Evolutionary conservation across 768 basidiomycete genomes (phyloP).

Genomic region (Clathrus columnatus): DNA sequence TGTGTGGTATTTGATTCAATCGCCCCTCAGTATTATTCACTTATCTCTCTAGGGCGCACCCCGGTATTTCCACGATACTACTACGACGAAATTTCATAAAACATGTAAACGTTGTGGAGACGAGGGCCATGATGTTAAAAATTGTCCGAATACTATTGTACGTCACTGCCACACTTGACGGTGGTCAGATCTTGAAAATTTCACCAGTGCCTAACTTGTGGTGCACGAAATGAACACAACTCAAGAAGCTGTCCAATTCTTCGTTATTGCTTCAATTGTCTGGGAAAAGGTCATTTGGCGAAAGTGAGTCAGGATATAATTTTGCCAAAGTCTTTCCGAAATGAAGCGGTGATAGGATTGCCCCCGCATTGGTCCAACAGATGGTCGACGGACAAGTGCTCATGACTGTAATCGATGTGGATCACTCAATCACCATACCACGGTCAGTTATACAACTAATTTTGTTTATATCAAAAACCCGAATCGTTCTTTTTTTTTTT

Average conservation of each 20-base stretch:
- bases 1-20: neutral
- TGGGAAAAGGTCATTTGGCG: conserved; percentile 78
- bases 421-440: conserved; percentile 51
- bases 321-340: neutral
- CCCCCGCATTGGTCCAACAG: conserved; percentile 30
- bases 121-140: conserved; percentile 55
- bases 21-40: conserved; percentile 4
- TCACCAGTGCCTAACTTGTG: conserved; percentile 68
- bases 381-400: conserved; percentile 46
- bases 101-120: conserved; percentile 78
- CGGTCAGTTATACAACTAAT: too few relatives aligned
- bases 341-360: conserved; percentile 4
- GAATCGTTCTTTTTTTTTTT: neutral
- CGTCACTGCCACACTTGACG: conserved; percentile 19
- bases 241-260: conserved; percentile 73
- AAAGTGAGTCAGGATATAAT: conserved; percentile 32
- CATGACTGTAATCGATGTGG: conserved; percentile 64
- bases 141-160: conserved; percentile 70
- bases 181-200: neutral
- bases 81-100: conserved; percentile 27
- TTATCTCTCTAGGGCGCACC: conserved; percentile 1
- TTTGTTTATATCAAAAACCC: conserved; percentile 8
- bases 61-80: conserved; percentile 56
- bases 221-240: conserved; percentile 68
- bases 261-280: conserved; percentile 72